Evolutionary conservation across 495 filamentous ascomycete genomes (phyloP), one percentile per base, ranked within the genome.

Genomic region (Cladorrhinum samala): DNA sequence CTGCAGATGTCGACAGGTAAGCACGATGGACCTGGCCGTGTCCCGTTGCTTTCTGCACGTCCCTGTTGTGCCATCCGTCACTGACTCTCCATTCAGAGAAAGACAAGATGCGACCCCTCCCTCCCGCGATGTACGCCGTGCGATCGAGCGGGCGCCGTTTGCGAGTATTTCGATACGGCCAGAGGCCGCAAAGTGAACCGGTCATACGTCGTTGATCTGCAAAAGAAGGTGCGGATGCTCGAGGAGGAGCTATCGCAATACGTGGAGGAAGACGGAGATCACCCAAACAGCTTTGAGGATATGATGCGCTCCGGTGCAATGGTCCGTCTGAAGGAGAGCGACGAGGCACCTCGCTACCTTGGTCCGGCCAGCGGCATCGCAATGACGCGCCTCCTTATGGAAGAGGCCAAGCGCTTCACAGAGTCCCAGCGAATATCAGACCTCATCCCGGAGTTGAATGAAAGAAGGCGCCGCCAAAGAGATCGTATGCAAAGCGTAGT

Each of bases 311-410:
- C 83, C 9, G 87, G 87, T 40, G 91, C 89, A 27, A 77, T 90
- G 53, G 89, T 96, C 51, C 83, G 82, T 17, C 82, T 96, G 44
- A 79, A 83, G 51, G 85, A 90, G 54, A 83, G 84, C 42, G 87
- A 93, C 59, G 90, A 93, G 66, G 81, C 79, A 14, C 76, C 89
- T 9, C 84, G 91, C 53, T 97, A 91, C 61, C 76, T 97, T 11
- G 92, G 92, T 0, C 84, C 92, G 9, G 92, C 89, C 9, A 96
- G 92, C 66, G 92, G 92, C 54, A 92, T 95, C 64, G 89, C 88
- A 55, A 92, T 97, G 71, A 92, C 91, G 16, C 82, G 91, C 30
- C 72, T 96, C 60, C 87, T 97, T 23, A 95, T 97, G 83, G 90
- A 95, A 64, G 82, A 95, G 61, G 91, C 91, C 42, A 97, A 92